Evolutionary conservation across 108 stramenopile genomes (phyloP).

Genomic region (Stephanodiscus triporus): DNA sequence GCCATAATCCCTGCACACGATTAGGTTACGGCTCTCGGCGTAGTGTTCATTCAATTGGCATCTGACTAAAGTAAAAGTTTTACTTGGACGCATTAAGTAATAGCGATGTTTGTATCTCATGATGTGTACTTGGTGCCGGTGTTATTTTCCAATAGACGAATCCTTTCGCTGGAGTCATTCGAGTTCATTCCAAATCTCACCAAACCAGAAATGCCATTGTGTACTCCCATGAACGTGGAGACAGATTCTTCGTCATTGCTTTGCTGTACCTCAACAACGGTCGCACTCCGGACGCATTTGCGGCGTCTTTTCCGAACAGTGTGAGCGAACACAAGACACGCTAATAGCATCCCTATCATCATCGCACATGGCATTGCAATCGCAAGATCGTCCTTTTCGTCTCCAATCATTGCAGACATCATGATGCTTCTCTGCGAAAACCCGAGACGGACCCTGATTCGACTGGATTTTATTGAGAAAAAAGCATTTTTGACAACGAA

Average conservation of each 20-base stretch:
- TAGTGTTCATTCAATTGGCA: too few species aligned
- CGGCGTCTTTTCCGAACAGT: neutral
- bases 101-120: too few species aligned
- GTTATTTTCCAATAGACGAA: neutral
- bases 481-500: neutral
- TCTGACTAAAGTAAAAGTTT: too few species aligned
- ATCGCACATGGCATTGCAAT: neutral
- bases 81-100: neutral
- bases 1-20: too few species aligned
- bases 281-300: neutral
- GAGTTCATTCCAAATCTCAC: neutral
- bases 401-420: slow-evolving; percentile 35
- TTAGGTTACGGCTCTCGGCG: too few species aligned
- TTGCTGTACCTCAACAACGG: neutral
- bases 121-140: neutral
- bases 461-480: neutral
- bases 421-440: slow-evolving; percentile 37
- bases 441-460: slow-evolving; percentile 24
- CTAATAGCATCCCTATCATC: neutral
- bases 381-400: slow-evolving; percentile 2
- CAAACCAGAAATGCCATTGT: neutral
- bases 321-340: neutral
- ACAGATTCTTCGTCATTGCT: slow-evolving; percentile 11
- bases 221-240: neutral
- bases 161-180: slow-evolving; percentile 1